These are phyloP conservation scores for Polychaeton citri DNA, from an alignment of 2,329 filamentous ascomycete genomes.

Conservation along the genomic window DNA sequence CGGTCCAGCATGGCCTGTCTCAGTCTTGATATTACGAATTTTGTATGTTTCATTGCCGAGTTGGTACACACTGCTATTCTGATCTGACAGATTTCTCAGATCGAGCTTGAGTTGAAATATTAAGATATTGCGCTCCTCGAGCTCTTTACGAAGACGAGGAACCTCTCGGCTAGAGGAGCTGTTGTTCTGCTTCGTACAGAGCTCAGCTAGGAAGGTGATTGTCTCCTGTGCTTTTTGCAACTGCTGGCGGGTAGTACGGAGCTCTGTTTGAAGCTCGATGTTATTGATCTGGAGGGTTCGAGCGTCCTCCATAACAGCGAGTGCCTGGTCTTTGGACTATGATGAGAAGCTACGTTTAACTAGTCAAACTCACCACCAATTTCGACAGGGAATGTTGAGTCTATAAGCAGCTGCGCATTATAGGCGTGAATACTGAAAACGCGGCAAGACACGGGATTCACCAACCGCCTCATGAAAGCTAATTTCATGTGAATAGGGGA, in stretches of 20 bases:
- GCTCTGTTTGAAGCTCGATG: constrained; percentile 13
- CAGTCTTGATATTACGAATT: background rate
- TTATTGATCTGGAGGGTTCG: no score
- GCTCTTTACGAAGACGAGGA: constrained; percentile 3
- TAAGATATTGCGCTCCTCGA: background rate
- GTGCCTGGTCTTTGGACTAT: no score
- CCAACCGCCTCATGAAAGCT: no score
- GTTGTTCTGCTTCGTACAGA: constrained; percentile 3
- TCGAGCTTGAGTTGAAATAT: background rate
- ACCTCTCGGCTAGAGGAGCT: constrained; percentile 3
- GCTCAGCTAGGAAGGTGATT: constrained; percentile 8
- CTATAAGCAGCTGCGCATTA: no score
- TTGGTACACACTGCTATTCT: background rate
- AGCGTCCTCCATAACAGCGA: no score
- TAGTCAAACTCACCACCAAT: no score
- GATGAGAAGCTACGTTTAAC: no score
- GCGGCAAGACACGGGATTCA: no score
- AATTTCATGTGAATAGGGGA: no score
- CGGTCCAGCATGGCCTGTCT: constrained; percentile 1
- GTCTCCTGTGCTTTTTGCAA: constrained; percentile 10
- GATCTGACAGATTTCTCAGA: background rate
- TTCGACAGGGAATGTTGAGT: no score
- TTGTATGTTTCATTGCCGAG: background rate
- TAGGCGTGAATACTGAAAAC: no score
- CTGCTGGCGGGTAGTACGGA: constrained; percentile 12